Conservation (phyloP, 495 filamentous ascomycete genomes). For the Aspergillus leporis region DNA sequence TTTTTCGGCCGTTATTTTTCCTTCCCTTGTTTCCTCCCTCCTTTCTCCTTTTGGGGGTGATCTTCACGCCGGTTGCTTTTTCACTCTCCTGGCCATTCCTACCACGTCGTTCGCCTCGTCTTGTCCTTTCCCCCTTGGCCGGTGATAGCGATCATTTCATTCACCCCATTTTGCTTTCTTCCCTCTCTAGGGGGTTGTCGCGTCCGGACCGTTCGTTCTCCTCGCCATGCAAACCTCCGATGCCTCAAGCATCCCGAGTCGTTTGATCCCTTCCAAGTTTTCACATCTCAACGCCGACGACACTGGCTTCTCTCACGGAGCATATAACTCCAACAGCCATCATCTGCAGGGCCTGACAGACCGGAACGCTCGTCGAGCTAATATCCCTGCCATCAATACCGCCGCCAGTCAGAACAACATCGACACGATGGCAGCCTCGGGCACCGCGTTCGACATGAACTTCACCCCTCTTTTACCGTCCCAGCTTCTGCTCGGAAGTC, state of each 20-base stretch:
- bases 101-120: slow-evolving; percentile 21
- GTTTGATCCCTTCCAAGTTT: slow-evolving; percentile 62
- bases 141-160: slow-evolving; percentile 18
- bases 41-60: slow-evolving; percentile 42
- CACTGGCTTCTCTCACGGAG: slow-evolving; percentile 88
- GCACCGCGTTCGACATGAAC: slow-evolving; percentile 94
- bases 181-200: slow-evolving; percentile 71
- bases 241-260: slow-evolving; percentile 56
- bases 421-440: slow-evolving; percentile 81
- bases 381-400: slow-evolving; percentile 94
- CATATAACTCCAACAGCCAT: slow-evolving; percentile 77
- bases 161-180: slow-evolving; percentile 60
- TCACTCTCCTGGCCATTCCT: slow-evolving; percentile 31
- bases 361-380: slow-evolving; percentile 76
- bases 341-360: slow-evolving; percentile 71
- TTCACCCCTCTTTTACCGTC: slow-evolving; percentile 95
- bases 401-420: slow-evolving; percentile 54
- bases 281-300: slow-evolving; percentile 65
- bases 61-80: slow-evolving; percentile 36
- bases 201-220: slow-evolving; percentile 54
- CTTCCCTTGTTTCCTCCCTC: slow-evolving; percentile 31
- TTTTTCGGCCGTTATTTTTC: slow-evolving; percentile 22
- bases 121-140: slow-evolving; percentile 16
- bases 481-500: slow-evolving; percentile 90
- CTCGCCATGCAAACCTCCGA: slow-evolving; percentile 86